Evolutionary conservation across 2,329 filamentous ascomycete genomes (phyloP).

Genomic region (Fusarium coicis): DNA sequence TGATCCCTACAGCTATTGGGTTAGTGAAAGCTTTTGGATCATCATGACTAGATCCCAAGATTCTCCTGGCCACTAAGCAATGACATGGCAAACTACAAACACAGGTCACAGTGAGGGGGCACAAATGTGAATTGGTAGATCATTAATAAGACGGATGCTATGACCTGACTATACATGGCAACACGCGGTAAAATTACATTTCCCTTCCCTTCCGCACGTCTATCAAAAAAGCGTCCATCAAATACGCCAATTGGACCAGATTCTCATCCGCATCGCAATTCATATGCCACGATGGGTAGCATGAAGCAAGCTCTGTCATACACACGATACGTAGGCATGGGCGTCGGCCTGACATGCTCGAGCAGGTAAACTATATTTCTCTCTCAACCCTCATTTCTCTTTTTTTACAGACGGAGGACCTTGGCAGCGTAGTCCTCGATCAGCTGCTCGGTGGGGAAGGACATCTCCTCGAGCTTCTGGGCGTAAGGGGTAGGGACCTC

Average conservation of each 20-base stretch:
- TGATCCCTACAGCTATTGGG: neutral
- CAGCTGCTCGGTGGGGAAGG: slow-evolving; percentile 88
- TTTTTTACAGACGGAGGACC: slow-evolving; percentile 78
- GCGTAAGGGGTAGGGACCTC: slow-evolving; percentile 98
- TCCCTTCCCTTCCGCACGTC: slow-evolving; percentile 49
- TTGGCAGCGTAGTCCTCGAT: slow-evolving; percentile 92
- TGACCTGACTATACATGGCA: slow-evolving; percentile 51
- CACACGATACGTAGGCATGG: slow-evolving; percentile 13
- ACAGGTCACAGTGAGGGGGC: neutral
- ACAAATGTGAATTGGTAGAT: slow-evolving; percentile 42
- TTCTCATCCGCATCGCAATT: slow-evolving; percentile 29
- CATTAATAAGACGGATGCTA: slow-evolving; percentile 47
- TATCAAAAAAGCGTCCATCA: slow-evolving; percentile 49
- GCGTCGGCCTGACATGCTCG: slow-evolving; percentile 17
- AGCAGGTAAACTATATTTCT: slow-evolving; percentile 25
- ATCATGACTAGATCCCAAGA: neutral
- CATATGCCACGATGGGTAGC: slow-evolving; percentile 28
- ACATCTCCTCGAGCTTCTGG: slow-evolving; percentile 91
- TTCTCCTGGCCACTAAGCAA: too few relatives aligned
- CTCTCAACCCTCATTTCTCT: slow-evolving; percentile 15
- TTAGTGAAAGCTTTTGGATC: neutral
- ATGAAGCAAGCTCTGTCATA: slow-evolving; percentile 27
- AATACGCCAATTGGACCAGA: slow-evolving; percentile 40
- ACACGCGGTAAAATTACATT: slow-evolving; percentile 56
- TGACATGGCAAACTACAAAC: neutral